Evolutionary conservation across 2,329 filamentous ascomycete species (phyloP).

Genomic region (Trichoderma aggressivum): DNA sequence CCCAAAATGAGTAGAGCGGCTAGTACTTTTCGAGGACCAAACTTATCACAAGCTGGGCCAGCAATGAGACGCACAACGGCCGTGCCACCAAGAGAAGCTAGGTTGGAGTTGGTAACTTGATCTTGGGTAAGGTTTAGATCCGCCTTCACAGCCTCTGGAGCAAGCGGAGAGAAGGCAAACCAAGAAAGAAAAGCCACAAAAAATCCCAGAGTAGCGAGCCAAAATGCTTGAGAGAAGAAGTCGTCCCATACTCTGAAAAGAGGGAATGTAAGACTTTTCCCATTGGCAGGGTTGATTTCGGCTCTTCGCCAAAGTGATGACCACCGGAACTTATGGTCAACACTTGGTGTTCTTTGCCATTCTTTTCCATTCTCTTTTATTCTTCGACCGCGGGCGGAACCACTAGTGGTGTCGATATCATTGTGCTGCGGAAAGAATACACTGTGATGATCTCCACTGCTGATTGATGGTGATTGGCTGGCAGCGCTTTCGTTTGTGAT

Average conservation of each 20-base stretch:
- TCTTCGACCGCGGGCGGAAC: not conserved
- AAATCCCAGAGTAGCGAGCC: not conserved
- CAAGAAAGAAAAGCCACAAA: slow-evolving; percentile 22
- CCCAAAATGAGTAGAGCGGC: slow-evolving; percentile 73
- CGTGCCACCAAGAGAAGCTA: slow-evolving; percentile 68
- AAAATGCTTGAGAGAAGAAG: not conserved
- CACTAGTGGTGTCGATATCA: not conserved
- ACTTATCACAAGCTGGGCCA: slow-evolving; percentile 81
- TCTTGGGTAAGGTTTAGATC: slow-evolving; percentile 69
- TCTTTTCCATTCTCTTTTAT: not conserved
- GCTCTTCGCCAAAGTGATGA: not conserved
- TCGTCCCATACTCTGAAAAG: not conserved
- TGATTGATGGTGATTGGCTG: not conserved
- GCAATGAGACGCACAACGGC: slow-evolving; percentile 73
- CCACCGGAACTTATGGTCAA: not conserved
- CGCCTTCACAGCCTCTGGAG: slow-evolving; percentile 73
- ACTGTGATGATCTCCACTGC: not conserved
- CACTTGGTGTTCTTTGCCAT: not conserved
- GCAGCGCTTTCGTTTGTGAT: not conserved
- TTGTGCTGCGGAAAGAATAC: not conserved
- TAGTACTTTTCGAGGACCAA: slow-evolving; percentile 77
- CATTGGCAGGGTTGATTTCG: slow-evolving; percentile 3
- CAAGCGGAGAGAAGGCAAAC: slow-evolving; percentile 83
- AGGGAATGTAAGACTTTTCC: slow-evolving; percentile 2
- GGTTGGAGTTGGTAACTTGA: slow-evolving; percentile 86